A percentile compares a stretch with the other conserved stretches of the same genome.
Conservation (phyloP, 1,284 basidiomycete species). For the Fistulinella staudtii region DNA sequence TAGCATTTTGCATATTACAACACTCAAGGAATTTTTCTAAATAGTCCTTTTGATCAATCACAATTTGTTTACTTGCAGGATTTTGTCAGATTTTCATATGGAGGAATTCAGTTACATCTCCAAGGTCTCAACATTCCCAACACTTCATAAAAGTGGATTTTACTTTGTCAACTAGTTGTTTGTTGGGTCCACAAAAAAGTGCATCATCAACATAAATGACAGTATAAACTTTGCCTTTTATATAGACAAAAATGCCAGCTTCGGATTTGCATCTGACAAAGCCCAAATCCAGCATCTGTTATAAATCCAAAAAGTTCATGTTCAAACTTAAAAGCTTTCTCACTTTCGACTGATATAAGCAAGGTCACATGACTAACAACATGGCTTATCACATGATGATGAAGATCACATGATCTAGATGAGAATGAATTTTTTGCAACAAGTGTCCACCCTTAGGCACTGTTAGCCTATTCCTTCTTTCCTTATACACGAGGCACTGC, state of each 20-base stretch:
- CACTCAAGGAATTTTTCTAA: neutral
- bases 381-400: too few species aligned
- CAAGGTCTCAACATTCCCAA: neutral
- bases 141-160: neutral
- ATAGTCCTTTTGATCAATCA: neutral
- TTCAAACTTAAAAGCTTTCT: too few species aligned
- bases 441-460: too few species aligned
- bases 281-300: too few species aligned
- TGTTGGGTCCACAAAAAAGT: neutral
- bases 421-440: too few species aligned
- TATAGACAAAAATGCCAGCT: neutral
- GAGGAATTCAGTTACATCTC: neutral
- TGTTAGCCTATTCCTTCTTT: too few species aligned
- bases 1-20: neutral
- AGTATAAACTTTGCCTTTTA: neutral
- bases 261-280: too few species aligned
- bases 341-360: too few species aligned
- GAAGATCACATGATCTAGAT: too few species aligned
- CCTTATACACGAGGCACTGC: too few species aligned
- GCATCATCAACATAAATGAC: neutral
- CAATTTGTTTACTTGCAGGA: neutral
- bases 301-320: too few species aligned
- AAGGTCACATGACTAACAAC: too few species aligned
- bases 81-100: neutral
- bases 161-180: neutral